Percentiles rank a stretch among this genome's conserved stretches.
Evolutionary conservation across 1,139 yeast species (phyloP).

Genomic region (Hyphopichia khmerensis): DNA sequence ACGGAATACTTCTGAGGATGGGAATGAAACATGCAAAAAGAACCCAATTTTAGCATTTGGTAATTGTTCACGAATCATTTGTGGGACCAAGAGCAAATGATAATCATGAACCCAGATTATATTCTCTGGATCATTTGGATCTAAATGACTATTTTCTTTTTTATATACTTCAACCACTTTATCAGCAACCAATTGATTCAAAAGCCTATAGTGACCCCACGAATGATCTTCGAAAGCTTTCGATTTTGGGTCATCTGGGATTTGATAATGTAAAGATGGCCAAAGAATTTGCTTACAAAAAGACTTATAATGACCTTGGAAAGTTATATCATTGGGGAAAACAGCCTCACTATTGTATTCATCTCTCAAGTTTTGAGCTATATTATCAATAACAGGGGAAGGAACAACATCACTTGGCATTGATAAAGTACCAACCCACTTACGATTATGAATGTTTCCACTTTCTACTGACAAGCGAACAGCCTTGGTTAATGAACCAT

Average conservation of each 20-base stretch:
- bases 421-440: slow-evolving; percentile 89
- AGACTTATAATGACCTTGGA: slow-evolving; percentile 85
- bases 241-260: slow-evolving; percentile 92
- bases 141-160: slow-evolving; percentile 46
- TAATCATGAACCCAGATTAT: slow-evolving; percentile 93
- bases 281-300: slow-evolving; percentile 92
- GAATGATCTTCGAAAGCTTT: slow-evolving; percentile 95
- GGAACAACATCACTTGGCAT: slow-evolving; percentile 88
- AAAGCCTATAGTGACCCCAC: slow-evolving; percentile 77
- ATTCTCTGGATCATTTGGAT: slow-evolving; percentile 42
- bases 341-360: slow-evolving; percentile 65
- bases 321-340: slow-evolving; percentile 71
- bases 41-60: slow-evolving; percentile 90
- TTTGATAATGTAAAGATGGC: slow-evolving; percentile 97
- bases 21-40: slow-evolving; percentile 91
- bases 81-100: slow-evolving; percentile 83
- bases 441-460: slow-evolving; percentile 45
- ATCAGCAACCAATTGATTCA: slow-evolving; percentile 82
- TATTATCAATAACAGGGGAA: slow-evolving; percentile 47
- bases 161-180: slow-evolving; percentile 63
- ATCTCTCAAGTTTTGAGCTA: slow-evolving; percentile 41
- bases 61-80: slow-evolving; percentile 70
- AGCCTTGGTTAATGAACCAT: slow-evolving; percentile 87
- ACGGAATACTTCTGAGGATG: slow-evolving; percentile 92
- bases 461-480: slow-evolving; percentile 60